Conservation (phyloP, 164 flowering plant species). For the Magnolia changhungtana region DNA sequence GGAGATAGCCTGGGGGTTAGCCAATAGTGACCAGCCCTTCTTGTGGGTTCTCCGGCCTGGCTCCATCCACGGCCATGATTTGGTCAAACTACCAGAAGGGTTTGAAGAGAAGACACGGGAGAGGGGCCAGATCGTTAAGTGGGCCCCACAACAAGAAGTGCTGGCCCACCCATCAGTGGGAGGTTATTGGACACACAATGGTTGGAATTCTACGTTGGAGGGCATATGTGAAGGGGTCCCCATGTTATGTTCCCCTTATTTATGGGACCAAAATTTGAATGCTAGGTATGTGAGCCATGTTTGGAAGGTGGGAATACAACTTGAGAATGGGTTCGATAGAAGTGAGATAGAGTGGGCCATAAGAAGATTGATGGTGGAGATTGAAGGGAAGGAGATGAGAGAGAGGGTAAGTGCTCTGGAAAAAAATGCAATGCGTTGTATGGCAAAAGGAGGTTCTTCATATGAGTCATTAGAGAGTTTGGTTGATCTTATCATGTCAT, state of each 20-base stretch:
- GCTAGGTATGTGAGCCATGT: slow-evolving; percentile 25
- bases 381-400: slow-evolving; percentile 25
- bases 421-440: slow-evolving; percentile 2
- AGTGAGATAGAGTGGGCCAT: slow-evolving; percentile 15
- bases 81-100: slow-evolving; percentile 19
- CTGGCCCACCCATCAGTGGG: slow-evolving; percentile 33
- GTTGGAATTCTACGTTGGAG: slow-evolving; percentile 37
- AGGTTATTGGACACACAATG: slow-evolving; percentile 30
- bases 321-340: slow-evolving; percentile 16
- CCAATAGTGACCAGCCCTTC: slow-evolving; percentile 35
- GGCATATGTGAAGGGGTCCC: slow-evolving; percentile 28
- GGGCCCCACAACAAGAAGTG: slow-evolving; percentile 38
- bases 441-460: slow-evolving; percentile 13
- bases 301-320: slow-evolving; percentile 26
- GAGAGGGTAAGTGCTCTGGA: slow-evolving; percentile 14
- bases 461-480: background rate
- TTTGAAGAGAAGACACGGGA: slow-evolving; percentile 16
- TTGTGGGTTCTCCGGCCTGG: slow-evolving; percentile 52
- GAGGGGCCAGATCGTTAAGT: slow-evolving; percentile 29
- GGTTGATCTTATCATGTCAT: background rate
- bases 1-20: slow-evolving; percentile 45
- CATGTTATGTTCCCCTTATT: slow-evolving; percentile 26
- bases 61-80: slow-evolving; percentile 16
- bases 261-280: slow-evolving; percentile 24
- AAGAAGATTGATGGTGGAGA: slow-evolving; percentile 22